These are phyloP conservation scores for Rhynchospora breviuscula DNA, from an alignment of 176 grass and related monocot genomes.

Conservation along the genomic window DNA sequence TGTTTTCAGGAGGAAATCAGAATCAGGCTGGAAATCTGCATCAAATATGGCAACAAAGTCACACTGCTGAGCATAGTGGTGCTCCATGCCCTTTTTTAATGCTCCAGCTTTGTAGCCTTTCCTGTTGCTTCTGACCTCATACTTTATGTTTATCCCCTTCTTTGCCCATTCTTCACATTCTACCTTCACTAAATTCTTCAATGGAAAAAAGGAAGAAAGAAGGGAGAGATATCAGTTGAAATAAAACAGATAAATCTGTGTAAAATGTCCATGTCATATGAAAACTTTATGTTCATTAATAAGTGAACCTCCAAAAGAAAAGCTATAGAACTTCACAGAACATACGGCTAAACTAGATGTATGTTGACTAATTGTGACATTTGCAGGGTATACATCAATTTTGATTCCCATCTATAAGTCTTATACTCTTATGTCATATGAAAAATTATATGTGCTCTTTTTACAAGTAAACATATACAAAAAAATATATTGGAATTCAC, in stretches of 20 bases:
- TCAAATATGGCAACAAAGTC: slow-evolving; percentile 92
- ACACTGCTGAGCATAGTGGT: slow-evolving; percentile 58
- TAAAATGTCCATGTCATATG: neutral
- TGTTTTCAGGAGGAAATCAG: slow-evolving; percentile 79
- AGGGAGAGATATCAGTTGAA: neutral
- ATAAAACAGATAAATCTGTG: neutral
- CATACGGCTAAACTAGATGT: neutral
- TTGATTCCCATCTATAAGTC: neutral
- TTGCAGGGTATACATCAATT: neutral
- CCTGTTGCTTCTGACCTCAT: slow-evolving; percentile 76
- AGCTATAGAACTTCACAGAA: neutral
- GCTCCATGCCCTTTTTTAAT: slow-evolving; percentile 78
- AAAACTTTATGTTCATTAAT: neutral
- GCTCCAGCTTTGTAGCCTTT: slow-evolving; percentile 95
- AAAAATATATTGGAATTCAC: neutral
- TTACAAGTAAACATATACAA: neutral
- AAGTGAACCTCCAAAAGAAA: neutral
- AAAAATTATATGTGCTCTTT: neutral
- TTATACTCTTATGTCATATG: too few relatives aligned
- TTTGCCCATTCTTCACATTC: slow-evolving; percentile 74
- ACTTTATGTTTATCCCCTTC: slow-evolving; percentile 79
- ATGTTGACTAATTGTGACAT: neutral
- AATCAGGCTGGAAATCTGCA: slow-evolving; percentile 82
- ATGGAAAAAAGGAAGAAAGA: neutral
- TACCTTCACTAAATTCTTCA: slow-evolving; percentile 75